These are phyloP conservation scores for Conticribra guillardii DNA, from an alignment of 108 stramenopile species.

Conservation along the genomic window DNA sequence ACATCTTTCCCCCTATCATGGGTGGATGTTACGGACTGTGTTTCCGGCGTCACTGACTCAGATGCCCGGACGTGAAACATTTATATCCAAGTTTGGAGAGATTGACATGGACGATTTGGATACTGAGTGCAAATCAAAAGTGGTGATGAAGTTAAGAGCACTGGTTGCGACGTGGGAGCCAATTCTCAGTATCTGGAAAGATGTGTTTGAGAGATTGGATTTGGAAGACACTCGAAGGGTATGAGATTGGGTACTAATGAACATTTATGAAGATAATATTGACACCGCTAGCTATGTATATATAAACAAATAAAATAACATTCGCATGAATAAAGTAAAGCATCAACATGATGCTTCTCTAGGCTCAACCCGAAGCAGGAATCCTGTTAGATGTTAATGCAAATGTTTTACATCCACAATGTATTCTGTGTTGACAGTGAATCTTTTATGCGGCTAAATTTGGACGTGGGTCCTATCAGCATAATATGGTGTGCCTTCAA, in stretches of 20 bases:
- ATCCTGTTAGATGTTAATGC: too few species aligned
- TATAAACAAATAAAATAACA: too few species aligned
- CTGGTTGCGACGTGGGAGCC: constrained; percentile 52
- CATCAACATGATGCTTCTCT: too few species aligned
- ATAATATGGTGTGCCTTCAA: too few species aligned
- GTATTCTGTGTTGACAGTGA: too few species aligned
- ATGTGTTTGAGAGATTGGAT: constrained; percentile 46
- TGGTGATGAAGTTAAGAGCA: constrained; percentile 39
- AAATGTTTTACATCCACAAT: too few species aligned
- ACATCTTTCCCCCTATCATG: constrained; percentile 40
- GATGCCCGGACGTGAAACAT: constrained; percentile 38
- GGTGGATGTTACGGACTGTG: constrained; percentile 53
- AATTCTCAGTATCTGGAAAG: constrained; percentile 39
- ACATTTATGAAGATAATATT: too few species aligned
- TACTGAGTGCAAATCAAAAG: constrained; percentile 28
- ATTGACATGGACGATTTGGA: constrained; percentile 37
- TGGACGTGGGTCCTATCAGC: too few species aligned
- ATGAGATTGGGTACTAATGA: constrained; percentile 9
- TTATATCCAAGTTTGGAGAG: constrained; percentile 56
- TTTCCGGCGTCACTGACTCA: constrained; percentile 53
- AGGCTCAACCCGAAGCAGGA: too few species aligned
- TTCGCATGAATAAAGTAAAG: too few species aligned
- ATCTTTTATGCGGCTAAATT: too few species aligned
- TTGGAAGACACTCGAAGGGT: constrained; percentile 50
- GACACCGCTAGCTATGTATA: too few species aligned